Conservation (phyloP, 257 asterid species). For the Solanum etuberosum region DNA sequence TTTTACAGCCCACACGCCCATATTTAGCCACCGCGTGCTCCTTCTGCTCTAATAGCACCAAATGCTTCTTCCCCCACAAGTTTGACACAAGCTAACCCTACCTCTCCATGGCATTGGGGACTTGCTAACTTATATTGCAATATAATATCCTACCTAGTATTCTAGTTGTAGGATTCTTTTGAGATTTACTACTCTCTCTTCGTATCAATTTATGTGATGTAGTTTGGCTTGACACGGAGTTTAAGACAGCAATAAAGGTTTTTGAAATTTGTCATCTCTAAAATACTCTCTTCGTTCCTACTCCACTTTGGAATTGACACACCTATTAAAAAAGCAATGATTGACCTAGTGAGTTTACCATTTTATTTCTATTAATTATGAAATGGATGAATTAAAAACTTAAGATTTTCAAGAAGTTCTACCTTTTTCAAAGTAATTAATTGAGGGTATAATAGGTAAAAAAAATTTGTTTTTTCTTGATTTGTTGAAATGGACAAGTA, state of each 20-base stretch:
- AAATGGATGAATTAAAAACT: too few relatives aligned
- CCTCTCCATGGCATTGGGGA: background rate
- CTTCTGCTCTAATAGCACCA: background rate
- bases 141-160: background rate
- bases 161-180: background rate
- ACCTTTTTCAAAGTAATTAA: too few relatives aligned
- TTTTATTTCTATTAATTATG: too few relatives aligned
- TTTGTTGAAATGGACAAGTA: background rate
- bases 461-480: background rate
- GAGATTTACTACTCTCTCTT: background rate
- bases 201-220: background rate
- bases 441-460: background rate
- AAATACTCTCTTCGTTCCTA: background rate
- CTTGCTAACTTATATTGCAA: background rate
- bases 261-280: background rate
- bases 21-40: constrained; percentile 13
- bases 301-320: background rate
- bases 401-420: too few relatives aligned
- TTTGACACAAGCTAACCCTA: background rate
- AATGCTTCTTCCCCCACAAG: background rate
- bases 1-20: constrained; percentile 20
- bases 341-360: background rate
- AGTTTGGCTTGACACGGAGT: background rate
- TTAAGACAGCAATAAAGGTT: too few relatives aligned
- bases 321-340: background rate